phyloP scores from a whole-genome alignment of 148 eudicot genomes.

The Rhododendron ovatum region DNA sequence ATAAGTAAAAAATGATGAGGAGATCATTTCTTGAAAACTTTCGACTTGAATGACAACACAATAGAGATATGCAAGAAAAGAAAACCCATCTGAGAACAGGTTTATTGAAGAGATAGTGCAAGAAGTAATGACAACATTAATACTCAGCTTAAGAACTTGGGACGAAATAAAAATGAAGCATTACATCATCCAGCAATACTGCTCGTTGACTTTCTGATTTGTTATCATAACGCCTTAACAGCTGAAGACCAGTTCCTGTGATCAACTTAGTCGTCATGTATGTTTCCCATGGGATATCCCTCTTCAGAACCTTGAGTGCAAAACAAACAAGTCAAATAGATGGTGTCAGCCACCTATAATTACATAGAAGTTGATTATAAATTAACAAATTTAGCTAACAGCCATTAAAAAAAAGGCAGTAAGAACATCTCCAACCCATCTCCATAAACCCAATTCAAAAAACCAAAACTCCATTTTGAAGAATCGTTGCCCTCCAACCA shows the following conservation, averaged over 20 bases:
- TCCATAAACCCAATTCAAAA: not conserved
- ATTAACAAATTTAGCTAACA: not conserved
- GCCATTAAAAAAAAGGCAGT: not conserved
- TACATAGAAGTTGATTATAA: not conserved
- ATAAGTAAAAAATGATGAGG: not conserved
- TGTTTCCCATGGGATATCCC: slow-evolving; percentile 99
- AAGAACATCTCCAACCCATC: not conserved
- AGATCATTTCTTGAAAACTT: not conserved
- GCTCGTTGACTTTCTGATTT: slow-evolving; percentile 70
- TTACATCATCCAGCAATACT: slow-evolving; percentile 83
- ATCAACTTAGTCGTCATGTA: slow-evolving; percentile 93
- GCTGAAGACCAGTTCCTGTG: slow-evolving; percentile 82
- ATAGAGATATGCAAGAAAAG: not conserved
- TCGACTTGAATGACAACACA: not conserved
- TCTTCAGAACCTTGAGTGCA: slow-evolving; percentile 59
- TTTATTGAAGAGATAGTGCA: not conserved
- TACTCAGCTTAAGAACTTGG: not conserved
- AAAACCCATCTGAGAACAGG: not conserved
- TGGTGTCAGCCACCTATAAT: not conserved
- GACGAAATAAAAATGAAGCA: not conserved
- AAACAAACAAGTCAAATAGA: slow-evolving; percentile 2
- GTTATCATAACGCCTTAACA: slow-evolving; percentile 83
- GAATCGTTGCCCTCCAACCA: not conserved
- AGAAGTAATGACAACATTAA: not conserved
- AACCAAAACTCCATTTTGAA: not conserved